Percentiles rank a stretch among this genome's conserved stretches.
phyloP scores from a whole-genome alignment of 306 rosid genomes.

The Vigna angularis region DNA sequence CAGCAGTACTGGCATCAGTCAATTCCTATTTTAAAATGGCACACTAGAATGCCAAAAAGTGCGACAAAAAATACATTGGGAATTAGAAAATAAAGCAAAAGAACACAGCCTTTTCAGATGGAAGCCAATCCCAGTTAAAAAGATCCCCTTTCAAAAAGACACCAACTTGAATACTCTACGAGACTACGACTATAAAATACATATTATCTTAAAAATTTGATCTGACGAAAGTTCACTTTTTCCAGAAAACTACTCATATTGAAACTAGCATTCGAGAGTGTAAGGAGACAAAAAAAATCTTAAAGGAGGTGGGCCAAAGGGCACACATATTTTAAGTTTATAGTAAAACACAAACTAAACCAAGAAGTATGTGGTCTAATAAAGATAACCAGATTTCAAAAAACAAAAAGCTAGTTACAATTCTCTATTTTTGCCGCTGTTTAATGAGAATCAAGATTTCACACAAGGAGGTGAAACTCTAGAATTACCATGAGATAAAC shows the following conservation, averaged over 20 bases:
- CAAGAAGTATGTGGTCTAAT: background rate
- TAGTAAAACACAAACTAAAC: background rate
- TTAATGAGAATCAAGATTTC: background rate
- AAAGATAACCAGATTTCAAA: background rate
- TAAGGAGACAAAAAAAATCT: background rate
- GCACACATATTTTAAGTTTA: background rate
- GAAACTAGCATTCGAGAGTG: background rate
- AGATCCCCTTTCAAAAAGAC: slow-evolving; percentile 35
- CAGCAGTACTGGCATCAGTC: slow-evolving; percentile 18
- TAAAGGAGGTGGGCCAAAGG: background rate
- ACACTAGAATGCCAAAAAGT: slow-evolving; percentile 17
- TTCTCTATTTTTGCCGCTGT: background rate
- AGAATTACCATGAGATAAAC: background rate
- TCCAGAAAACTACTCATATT: slow-evolving; percentile 1
- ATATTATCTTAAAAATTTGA: slow-evolving; percentile 21
- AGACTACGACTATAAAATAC: slow-evolving; percentile 8
- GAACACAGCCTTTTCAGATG: slow-evolving; percentile 23
- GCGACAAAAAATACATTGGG: slow-evolving; percentile 38
- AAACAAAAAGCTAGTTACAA: background rate
- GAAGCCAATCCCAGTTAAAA: slow-evolving; percentile 32
- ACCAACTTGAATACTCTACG: slow-evolving; percentile 29
- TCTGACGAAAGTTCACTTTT: slow-evolving; percentile 16
- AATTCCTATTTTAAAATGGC: background rate
- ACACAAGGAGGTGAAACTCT: background rate
- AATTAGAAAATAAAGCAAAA: slow-evolving; percentile 27